Percentiles rank a stretch among this genome's conserved stretches.
phyloP scores from a whole-genome alignment of 2,329 filamentous ascomycete genomes.

The Aspergillus felis region DNA sequence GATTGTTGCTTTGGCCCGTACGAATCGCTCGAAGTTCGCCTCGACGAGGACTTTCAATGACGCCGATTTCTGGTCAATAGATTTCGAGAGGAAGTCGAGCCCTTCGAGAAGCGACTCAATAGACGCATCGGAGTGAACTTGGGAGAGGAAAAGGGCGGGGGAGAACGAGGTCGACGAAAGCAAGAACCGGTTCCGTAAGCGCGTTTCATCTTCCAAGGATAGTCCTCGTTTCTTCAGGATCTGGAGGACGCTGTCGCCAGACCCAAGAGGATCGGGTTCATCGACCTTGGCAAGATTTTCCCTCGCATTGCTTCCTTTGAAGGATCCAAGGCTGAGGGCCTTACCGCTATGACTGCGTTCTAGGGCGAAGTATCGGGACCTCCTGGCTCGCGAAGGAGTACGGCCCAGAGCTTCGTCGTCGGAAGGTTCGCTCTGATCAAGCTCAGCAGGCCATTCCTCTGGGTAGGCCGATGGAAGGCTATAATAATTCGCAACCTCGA shows the following conservation, averaged over 20 bases:
- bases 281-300: conserved; percentile 83
- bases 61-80: conserved; percentile 96
- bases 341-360: conserved; percentile 69
- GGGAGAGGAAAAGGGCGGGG: conserved; percentile 83
- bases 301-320: conserved; percentile 63
- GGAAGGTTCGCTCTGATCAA: conserved; percentile 66
- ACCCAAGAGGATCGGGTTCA: conserved; percentile 88
- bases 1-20: conserved; percentile 94
- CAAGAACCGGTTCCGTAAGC: conserved; percentile 83
- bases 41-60: conserved; percentile 95
- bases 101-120: conserved; percentile 77
- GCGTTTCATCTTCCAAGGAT: conserved; percentile 76
- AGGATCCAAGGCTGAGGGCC: conserved; percentile 63
- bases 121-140: conserved; percentile 82
- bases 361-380: conserved; percentile 79
- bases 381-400: conserved; percentile 52
- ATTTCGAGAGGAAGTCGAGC: conserved; percentile 78
- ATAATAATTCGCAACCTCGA: conserved; percentile 86
- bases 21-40: conserved; percentile 97
- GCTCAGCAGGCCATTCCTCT: conserved; percentile 78
- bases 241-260: conserved; percentile 78
- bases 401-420: conserved; percentile 49
- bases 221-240: conserved; percentile 73
- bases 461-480: conserved; percentile 76
- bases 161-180: conserved; percentile 95